A percentile compares a stretch with the other conserved stretches of the same genome.
Conservation (phyloP, 2,329 filamentous ascomycete species). For the Beauveria scarabaeidicola region DNA sequence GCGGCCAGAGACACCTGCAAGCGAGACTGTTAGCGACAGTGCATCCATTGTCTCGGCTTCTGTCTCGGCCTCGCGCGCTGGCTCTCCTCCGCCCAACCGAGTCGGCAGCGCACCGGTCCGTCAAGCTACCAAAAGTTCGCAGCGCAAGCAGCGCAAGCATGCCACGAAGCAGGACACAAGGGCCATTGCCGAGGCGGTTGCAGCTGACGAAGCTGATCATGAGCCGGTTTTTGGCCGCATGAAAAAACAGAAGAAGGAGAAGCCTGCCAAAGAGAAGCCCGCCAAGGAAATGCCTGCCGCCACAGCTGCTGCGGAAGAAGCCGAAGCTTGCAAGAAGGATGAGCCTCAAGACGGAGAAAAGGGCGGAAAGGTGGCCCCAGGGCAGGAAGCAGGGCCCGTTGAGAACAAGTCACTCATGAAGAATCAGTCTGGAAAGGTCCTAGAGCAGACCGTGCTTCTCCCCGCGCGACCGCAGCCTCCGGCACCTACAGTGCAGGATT, state of each 20-base stretch:
- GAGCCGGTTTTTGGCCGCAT: constrained; percentile 72
- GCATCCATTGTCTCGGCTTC: constrained; percentile 67
- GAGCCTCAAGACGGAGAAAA: background rate
- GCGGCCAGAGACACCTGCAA: constrained; percentile 63
- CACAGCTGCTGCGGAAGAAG: background rate
- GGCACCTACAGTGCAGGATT: background rate
- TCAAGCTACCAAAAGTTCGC: constrained; percentile 66
- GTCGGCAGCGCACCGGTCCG: constrained; percentile 62
- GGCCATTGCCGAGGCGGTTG: constrained; percentile 41
- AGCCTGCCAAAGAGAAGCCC: constrained; percentile 24
- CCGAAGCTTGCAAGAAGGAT: background rate
- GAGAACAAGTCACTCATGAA: background rate
- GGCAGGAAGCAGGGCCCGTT: constrained; percentile 9
- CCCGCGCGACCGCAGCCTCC: background rate
- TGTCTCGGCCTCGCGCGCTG: constrained; percentile 58
- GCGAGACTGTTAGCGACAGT: constrained; percentile 68
- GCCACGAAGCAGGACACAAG: constrained; percentile 55
- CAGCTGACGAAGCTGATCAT: constrained; percentile 47
- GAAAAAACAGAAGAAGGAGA: constrained; percentile 79
- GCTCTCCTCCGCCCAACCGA: constrained; percentile 57
- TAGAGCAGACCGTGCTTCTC: background rate
- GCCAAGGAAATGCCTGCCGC: constrained; percentile 10
- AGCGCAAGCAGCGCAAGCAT: constrained; percentile 67
- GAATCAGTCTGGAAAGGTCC: background rate
- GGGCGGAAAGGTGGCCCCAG: background rate